These are phyloP conservation scores for Pseudogymnoascus sp. DNA, from an alignment of 2,329 filamentous ascomycete genomes.

Conservation along the genomic window DNA sequence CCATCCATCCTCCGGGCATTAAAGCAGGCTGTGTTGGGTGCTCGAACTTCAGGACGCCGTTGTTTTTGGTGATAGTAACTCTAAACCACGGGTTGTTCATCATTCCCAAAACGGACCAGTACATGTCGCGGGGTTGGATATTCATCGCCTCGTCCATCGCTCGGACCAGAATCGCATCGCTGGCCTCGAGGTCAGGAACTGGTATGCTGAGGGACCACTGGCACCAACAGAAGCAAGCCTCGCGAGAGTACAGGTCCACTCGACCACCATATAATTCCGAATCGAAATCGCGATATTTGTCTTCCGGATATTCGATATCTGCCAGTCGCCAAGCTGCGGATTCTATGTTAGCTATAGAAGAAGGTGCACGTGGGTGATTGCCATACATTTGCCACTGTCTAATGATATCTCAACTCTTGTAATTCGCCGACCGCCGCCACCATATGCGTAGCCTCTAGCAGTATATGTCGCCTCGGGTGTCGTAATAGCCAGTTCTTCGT, in stretches of 20 bases:
- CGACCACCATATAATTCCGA: slow-evolving; percentile 65
- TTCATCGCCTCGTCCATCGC: slow-evolving; percentile 89
- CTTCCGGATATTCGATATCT: slow-evolving; percentile 74
- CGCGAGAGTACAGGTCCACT: slow-evolving; percentile 74
- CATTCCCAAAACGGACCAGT: slow-evolving; percentile 92
- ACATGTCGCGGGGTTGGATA: slow-evolving; percentile 84
- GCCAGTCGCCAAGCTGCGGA: slow-evolving; percentile 59
- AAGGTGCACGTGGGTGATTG: neutral
- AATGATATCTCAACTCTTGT: slow-evolving; percentile 77
- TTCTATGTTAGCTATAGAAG: neutral
- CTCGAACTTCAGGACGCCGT: slow-evolving; percentile 63
- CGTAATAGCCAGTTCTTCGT: slow-evolving; percentile 53
- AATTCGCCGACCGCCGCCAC: slow-evolving; percentile 75
- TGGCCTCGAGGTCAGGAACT: slow-evolving; percentile 49
- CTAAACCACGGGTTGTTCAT: slow-evolving; percentile 98
- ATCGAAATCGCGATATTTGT: slow-evolving; percentile 64
- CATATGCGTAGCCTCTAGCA: slow-evolving; percentile 76
- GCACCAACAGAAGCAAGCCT: slow-evolving; percentile 83
- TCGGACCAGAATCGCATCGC: slow-evolving; percentile 69
- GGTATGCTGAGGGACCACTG: slow-evolving; percentile 74
- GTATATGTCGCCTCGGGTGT: slow-evolving; percentile 48
- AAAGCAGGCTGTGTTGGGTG: slow-evolving; percentile 78
- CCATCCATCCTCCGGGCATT: slow-evolving; percentile 85
- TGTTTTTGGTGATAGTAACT: slow-evolving; percentile 65
- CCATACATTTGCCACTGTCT: slow-evolving; percentile 59